phyloP scores from a whole-genome alignment of 1,139 yeast genomes.

The Taiozyma sp. region DNA sequence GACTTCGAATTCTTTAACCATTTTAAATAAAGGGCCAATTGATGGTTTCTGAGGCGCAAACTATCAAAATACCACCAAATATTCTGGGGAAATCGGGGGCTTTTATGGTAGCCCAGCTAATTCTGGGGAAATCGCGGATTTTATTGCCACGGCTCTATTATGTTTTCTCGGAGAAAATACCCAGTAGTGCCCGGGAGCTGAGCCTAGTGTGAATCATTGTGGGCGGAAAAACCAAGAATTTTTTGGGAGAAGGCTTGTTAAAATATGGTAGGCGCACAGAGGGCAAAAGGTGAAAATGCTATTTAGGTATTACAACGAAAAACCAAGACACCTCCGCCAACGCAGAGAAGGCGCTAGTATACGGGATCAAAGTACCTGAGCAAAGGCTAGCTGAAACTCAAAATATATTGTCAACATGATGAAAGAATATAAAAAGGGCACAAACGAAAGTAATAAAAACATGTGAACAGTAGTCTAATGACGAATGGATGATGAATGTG shows the following conservation, averaged over 20 bases:
- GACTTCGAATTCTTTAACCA: conserved; percentile 30
- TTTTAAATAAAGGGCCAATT: background rate
- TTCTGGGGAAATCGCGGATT: no score
- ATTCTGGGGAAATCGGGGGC: background rate
- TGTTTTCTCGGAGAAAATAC: no score
- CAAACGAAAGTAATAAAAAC: background rate
- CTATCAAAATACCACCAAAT: background rate
- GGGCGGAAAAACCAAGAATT: background rate
- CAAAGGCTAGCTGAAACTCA: background rate
- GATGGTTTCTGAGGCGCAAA: background rate
- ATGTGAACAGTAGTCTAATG: background rate
- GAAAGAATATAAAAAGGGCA: background rate
- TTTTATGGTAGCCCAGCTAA: background rate
- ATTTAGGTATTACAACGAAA: no score
- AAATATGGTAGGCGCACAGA: no score
- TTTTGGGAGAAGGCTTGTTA: background rate
- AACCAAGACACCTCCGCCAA: no score
- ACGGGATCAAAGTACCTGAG: background rate
- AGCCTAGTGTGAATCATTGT: background rate
- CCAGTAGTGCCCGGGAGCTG: background rate
- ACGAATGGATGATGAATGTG: conserved; percentile 19
- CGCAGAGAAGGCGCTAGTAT: no score
- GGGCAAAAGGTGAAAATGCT: no score
- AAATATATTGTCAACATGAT: background rate
- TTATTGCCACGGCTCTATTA: no score